A percentile compares a stretch with the other conserved stretches of the same genome.
Evolutionary conservation across 2,329 filamentous ascomycete genomes (phyloP).

Genomic region (Cladobotryum mycophilum): DNA sequence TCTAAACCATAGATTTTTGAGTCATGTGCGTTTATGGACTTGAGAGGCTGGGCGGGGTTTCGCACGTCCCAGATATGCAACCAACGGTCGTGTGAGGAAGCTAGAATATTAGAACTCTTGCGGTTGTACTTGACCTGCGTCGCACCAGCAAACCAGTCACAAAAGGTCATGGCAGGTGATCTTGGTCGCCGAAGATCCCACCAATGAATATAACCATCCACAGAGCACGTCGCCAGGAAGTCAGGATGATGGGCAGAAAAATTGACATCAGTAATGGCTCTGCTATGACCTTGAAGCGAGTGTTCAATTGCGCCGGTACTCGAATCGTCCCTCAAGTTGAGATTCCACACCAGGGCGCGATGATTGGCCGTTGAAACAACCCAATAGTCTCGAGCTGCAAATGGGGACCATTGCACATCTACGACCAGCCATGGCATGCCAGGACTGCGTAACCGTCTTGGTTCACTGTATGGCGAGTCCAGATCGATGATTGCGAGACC

Average conservation of each 20-base stretch:
- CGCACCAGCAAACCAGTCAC: conserved; percentile 88
- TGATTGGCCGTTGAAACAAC: conserved; percentile 92
- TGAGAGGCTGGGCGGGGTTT: conserved; percentile 68
- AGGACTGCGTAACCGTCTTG: conserved; percentile 73
- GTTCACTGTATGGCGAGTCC: conserved; percentile 81
- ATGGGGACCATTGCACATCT: conserved; percentile 95
- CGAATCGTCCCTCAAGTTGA: conserved; percentile 72
- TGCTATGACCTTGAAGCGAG: conserved; percentile 73
- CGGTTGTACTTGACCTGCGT: conserved; percentile 95
- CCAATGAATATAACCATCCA: conserved; percentile 87
- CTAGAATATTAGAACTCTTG: conserved; percentile 77
- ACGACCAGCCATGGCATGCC: conserved; percentile 91
- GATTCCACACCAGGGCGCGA: conserved; percentile 88
- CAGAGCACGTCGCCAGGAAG: conserved; percentile 79
- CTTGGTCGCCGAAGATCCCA: conserved; percentile 78
- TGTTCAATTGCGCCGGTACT: conserved; percentile 69
- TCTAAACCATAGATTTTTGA: conserved; percentile 95
- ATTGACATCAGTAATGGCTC: conserved; percentile 93
- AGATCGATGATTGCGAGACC: conserved; percentile 88
- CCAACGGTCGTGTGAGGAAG: conserved; percentile 83
- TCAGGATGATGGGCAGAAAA: conserved; percentile 92
- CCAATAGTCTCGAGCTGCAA: conserved; percentile 85
- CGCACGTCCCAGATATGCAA: conserved; percentile 88
- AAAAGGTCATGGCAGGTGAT: conserved; percentile 72
- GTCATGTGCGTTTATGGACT: conserved; percentile 78